Evolutionary conservation across 108 stramenopile species (phyloP).

Genomic region (Schizochytrium sp.): DNA sequence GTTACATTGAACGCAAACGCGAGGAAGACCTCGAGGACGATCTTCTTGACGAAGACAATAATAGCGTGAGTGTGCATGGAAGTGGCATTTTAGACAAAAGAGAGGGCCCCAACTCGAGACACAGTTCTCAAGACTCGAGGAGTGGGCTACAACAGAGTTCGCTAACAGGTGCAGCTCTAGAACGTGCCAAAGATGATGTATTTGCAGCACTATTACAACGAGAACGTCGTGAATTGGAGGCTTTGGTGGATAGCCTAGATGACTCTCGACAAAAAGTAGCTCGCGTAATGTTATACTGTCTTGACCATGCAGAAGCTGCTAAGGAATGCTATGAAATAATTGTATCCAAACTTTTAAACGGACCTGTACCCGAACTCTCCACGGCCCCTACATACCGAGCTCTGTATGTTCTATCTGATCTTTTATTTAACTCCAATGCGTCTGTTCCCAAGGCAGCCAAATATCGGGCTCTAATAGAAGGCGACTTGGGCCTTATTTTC

Average conservation of each 20-base stretch:
- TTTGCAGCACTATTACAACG: neutral
- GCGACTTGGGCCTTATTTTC: neutral
- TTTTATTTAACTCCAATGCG: slow-evolving; percentile 9
- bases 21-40: neutral
- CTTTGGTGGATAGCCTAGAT: neutral
- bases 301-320: neutral
- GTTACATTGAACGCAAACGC: neutral
- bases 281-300: neutral
- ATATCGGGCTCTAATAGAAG: slow-evolving; percentile 10
- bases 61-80: too few species aligned
- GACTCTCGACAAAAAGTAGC: neutral
- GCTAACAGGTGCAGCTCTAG: neutral
- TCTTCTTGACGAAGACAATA: neutral
- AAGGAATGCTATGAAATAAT: neutral
- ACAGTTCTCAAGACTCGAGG: neutral
- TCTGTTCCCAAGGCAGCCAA: slow-evolving; percentile 1
- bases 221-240: neutral
- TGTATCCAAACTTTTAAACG: neutral
- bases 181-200: slow-evolving; percentile 21
- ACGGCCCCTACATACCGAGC: neutral
- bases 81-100: neutral
- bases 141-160: neutral
- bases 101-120: neutral
- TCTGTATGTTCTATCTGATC: slow-evolving; percentile 1
- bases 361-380: neutral